Conservation (phyloP, 441 rosid genomes). For the Monsonia emarginata region DNA sequence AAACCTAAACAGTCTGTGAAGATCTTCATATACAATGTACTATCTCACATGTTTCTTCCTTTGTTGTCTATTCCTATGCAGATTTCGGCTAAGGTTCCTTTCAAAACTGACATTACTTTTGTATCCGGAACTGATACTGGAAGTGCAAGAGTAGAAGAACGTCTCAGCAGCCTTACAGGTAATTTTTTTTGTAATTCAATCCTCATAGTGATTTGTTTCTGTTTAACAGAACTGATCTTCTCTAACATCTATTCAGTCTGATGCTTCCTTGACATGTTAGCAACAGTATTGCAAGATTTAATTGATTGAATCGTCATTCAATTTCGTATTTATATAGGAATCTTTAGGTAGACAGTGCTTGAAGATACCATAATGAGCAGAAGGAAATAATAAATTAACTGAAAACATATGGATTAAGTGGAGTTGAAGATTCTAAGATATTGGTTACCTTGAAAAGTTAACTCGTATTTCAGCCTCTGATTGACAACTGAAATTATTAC, state of each 20-base stretch:
- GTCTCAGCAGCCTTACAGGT: slow-evolving; percentile 76
- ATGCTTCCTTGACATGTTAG: neutral
- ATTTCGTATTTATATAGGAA: neutral
- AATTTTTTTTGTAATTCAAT: slow-evolving; percentile 17
- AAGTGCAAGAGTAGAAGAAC: slow-evolving; percentile 50
- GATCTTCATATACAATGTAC: slow-evolving; percentile 11
- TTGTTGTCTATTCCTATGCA: slow-evolving; percentile 24
- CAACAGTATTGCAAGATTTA: too few species aligned
- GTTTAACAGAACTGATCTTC: neutral
- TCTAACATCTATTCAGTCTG: neutral
- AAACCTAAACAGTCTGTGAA: slow-evolving; percentile 13
- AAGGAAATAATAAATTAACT: neutral
- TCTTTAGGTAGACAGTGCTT: neutral
- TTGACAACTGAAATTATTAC: too few species aligned
- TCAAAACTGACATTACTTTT: slow-evolving; percentile 64
- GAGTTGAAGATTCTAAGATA: neutral
- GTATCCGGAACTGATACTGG: slow-evolving; percentile 51
- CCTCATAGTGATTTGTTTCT: slow-evolving; percentile 12
- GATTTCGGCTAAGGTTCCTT: slow-evolving; percentile 73
- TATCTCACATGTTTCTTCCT: slow-evolving; percentile 5
- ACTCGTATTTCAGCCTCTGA: too few species aligned
- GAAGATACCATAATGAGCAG: neutral
- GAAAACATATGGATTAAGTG: neutral
- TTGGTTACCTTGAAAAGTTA: neutral
- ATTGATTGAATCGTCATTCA: neutral